These are phyloP conservation scores for Quambalaria eucalypti DNA, from an alignment of 1,284 basidiomycete genomes.

Conservation along the genomic window DNA sequence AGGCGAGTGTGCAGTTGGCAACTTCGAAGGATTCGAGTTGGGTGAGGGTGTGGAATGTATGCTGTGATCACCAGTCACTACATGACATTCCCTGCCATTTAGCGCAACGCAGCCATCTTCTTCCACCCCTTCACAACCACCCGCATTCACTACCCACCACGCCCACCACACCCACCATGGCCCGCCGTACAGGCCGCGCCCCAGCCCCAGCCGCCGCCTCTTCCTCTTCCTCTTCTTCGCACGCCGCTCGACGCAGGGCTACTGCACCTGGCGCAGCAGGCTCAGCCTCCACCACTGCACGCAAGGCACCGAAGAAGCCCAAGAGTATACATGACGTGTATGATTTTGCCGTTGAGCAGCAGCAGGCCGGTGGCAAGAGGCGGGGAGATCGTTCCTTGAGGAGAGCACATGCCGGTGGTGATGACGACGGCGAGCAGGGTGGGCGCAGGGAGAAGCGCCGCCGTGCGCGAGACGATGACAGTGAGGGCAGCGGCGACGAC, in stretches of 20 bases:
- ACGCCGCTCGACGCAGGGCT: neutral
- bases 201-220: neutral
- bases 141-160: neutral
- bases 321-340: constrained; percentile 14
- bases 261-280: neutral
- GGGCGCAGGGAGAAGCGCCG: neutral
- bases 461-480: constrained; percentile 1
- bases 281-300: neutral
- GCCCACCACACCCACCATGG: neutral
- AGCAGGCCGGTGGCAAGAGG: constrained; percentile 18
- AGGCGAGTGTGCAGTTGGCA: too few relatives aligned
- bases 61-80: too few relatives aligned
- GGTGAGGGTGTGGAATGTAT: too few relatives aligned
- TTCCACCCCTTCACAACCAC: neutral
- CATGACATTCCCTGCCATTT: too few relatives aligned
- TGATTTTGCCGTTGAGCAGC: constrained; percentile 10
- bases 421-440: constrained; percentile 4
- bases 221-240: neutral
- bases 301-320: constrained; percentile 9
- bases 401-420: constrained; percentile 1
- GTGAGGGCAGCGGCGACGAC: constrained; percentile 48
- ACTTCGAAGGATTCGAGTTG: too few relatives aligned
- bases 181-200: neutral
- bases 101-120: too few relatives aligned
- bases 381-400: constrained; percentile 26